A percentile compares a stretch with the other conserved stretches of the same genome.
phyloP scores from a whole-genome alignment of 192 early-diverging fungal genomes.

The Linnemannia exigua region DNA sequence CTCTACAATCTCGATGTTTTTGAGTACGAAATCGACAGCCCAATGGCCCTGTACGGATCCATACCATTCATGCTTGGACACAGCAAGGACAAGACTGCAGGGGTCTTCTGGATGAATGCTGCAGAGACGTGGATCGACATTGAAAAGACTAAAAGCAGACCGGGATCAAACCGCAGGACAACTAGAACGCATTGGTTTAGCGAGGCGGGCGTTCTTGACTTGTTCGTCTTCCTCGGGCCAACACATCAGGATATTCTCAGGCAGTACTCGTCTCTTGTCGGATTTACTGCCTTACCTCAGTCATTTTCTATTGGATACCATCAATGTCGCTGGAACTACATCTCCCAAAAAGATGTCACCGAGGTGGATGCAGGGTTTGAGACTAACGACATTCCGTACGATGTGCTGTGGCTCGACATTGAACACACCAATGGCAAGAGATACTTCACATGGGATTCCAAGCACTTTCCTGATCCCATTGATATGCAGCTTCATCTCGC shows the following conservation, averaged over 20 bases:
- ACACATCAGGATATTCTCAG: slow-evolving; percentile 74
- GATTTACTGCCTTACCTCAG: slow-evolving; percentile 86
- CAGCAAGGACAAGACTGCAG: slow-evolving; percentile 77
- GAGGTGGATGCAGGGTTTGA: slow-evolving; percentile 92
- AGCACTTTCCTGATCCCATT: slow-evolving; percentile 90
- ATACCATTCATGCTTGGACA: slow-evolving; percentile 97
- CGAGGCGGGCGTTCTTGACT: slow-evolving; percentile 91
- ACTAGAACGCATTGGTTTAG: slow-evolving; percentile 93
- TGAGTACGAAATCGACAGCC: slow-evolving; percentile 95
- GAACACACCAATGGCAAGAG: slow-evolving; percentile 98
- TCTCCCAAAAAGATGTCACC: slow-evolving; percentile 88
- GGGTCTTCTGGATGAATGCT: slow-evolving; percentile 92
- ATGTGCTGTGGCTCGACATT: slow-evolving; percentile 99
- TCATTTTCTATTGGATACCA: slow-evolving; percentile 94
- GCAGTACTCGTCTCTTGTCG: slow-evolving; percentile 85
- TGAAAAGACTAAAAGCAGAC: slow-evolving; percentile 66
- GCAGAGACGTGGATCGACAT: slow-evolving; percentile 99
- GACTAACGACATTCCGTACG: slow-evolving; percentile 92
- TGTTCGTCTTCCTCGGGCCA: slow-evolving; percentile 90
- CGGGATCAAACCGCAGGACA: slow-evolving; percentile 43
- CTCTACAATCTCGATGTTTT: slow-evolving; percentile 99
- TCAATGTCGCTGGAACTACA: slow-evolving; percentile 99
- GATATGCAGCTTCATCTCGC: slow-evolving; percentile 87
- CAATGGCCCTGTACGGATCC: slow-evolving; percentile 96
- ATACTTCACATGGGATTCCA: slow-evolving; percentile 97